A percentile compares a stretch with the other conserved stretches of the same genome.
Conservation (phyloP, 345 rosid genomes). For the Brassica cretica region DNA sequence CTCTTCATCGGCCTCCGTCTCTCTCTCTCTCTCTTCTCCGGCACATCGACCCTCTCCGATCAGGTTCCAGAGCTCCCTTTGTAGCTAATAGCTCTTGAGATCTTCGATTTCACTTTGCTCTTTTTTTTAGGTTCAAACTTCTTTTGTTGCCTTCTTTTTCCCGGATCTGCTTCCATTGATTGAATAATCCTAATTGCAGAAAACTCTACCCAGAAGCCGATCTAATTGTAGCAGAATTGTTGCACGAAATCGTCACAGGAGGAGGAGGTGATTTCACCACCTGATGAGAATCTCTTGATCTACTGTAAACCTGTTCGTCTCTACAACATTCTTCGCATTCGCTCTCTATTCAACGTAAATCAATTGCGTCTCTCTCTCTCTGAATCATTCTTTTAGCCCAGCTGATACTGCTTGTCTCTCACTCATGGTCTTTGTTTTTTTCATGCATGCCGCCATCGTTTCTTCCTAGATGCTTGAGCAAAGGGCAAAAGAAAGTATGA, state of each 20-base stretch:
- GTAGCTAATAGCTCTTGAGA: background rate
- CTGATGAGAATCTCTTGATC: constrained; percentile 1
- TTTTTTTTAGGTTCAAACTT: background rate
- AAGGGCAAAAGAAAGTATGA: constrained; percentile 60
- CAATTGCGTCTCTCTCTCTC: background rate
- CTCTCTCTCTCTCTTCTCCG: background rate
- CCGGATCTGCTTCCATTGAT: background rate
- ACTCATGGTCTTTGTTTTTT: background rate
- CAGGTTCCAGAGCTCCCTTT: background rate
- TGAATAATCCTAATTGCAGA: background rate
- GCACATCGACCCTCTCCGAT: background rate
- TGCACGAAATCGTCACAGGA: background rate
- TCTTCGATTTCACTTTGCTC: background rate
- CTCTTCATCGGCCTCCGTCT: background rate
- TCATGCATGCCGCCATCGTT: constrained; percentile 74
- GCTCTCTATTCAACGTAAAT: constrained; percentile 57
- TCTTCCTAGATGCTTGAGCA: constrained; percentile 70
- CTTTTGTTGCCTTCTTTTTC: background rate
- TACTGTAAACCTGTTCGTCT: background rate
- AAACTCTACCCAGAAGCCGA: background rate
- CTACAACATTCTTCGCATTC: constrained; percentile 28
- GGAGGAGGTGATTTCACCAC: too few species aligned
- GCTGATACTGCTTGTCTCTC: background rate
- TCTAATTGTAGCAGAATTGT: background rate
- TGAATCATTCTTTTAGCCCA: background rate